Percentiles rank a stretch among this genome's conserved stretches.
Conservation (phyloP, 805 yeast genomes). For the Starmerella vaccinii region DNA sequence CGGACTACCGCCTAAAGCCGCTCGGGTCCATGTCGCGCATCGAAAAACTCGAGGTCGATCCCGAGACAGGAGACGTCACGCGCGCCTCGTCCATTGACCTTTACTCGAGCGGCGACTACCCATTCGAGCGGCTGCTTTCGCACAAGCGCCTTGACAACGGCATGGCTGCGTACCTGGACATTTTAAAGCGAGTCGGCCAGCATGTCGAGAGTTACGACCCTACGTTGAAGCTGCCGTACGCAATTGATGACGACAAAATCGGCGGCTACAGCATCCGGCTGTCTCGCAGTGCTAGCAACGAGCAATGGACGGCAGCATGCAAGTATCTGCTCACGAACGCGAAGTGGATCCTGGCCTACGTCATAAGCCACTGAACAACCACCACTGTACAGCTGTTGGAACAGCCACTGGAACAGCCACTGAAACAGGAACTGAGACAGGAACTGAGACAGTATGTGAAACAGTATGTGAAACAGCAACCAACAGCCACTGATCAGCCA, state of each 20-base stretch:
- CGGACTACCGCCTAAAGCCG: slow-evolving; percentile 59
- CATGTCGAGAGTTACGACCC: slow-evolving; percentile 39
- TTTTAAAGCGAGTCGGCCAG: slow-evolving; percentile 44
- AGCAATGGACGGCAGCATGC: slow-evolving; percentile 86
- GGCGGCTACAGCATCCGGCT: slow-evolving; percentile 70
- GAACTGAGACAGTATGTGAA: no score
- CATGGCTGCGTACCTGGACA: slow-evolving; percentile 64
- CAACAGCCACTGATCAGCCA: no score
- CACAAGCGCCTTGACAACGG: slow-evolving; percentile 72
- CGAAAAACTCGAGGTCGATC: slow-evolving; percentile 41
- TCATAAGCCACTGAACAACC: slow-evolving; percentile 14
- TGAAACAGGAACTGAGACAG: no score
- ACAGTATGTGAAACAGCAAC: no score
- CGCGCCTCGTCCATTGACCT: slow-evolving; percentile 42
- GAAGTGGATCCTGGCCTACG: slow-evolving; percentile 76
- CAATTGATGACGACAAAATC: slow-evolving; percentile 57
- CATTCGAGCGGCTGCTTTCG: slow-evolving; percentile 51
- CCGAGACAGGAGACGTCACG: slow-evolving; percentile 31
- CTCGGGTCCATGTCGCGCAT: slow-evolving; percentile 77
- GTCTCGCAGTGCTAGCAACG: slow-evolving; percentile 50
- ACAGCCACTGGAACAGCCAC: no score
- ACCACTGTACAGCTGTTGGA: no score
- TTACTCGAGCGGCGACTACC: slow-evolving; percentile 60
- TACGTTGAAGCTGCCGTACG: slow-evolving; percentile 58
- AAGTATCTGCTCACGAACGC: slow-evolving; percentile 66